phyloP scores from a whole-genome alignment of 768 basidiomycete genomes.

The Boletus tomentosulus region DNA sequence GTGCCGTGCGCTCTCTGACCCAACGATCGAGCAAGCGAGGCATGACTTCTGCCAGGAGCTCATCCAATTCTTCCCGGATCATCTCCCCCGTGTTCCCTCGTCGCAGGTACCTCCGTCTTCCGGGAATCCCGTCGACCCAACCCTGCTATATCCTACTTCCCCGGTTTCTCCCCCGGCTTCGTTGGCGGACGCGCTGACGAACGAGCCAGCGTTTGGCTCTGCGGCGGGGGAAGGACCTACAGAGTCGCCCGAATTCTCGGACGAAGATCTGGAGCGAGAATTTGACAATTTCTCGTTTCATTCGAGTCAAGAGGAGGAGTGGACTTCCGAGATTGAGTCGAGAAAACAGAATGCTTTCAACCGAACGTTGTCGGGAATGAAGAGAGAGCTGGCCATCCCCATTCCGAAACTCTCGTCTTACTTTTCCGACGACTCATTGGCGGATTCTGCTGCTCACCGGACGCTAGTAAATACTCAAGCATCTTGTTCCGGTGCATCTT shows the following conservation, averaged over 20 bases:
- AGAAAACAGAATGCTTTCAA: constrained; percentile 8
- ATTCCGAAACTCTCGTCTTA: constrained; percentile 8
- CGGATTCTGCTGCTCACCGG: neutral
- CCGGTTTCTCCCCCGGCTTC: neutral
- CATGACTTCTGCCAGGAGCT: constrained; percentile 8
- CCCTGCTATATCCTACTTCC: neutral
- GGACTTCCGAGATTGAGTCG: constrained; percentile 7
- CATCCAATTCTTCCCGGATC: neutral
- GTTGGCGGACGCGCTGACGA: neutral
- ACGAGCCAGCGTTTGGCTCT: neutral
- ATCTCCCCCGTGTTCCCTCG: neutral
- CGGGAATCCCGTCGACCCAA: neutral
- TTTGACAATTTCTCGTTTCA: constrained; percentile 12
- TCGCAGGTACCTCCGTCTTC: neutral
- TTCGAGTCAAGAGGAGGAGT: constrained; percentile 11
- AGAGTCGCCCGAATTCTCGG: constrained; percentile 7
- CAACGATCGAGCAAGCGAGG: constrained; percentile 5
- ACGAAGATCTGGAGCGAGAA: constrained; percentile 7
- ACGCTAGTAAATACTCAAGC: neutral
- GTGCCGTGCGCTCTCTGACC: neutral
- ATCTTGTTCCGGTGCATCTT: neutral
- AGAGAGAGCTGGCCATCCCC: constrained; percentile 6
- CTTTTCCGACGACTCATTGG: constrained; percentile 8
- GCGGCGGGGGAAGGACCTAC: no score
- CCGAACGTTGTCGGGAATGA: constrained; percentile 2